Evolutionary conservation across 2,329 filamentous ascomycete species (phyloP).

Genomic region (Teratosphaeria destructans): DNA sequence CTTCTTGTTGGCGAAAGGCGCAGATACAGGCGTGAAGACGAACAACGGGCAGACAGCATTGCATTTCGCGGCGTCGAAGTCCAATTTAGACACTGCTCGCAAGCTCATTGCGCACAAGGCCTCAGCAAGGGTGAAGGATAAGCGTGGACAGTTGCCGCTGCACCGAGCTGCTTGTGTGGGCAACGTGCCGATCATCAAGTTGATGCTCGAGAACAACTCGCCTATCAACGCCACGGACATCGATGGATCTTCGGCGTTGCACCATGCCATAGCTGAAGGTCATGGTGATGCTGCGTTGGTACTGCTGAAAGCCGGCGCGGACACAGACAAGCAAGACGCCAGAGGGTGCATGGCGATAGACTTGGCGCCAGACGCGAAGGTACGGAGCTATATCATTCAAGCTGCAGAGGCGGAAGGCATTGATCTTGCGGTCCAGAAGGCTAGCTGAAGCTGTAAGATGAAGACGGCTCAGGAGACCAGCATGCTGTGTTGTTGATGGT

Average conservation of each 20-base stretch:
- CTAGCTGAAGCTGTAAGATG: neutral
- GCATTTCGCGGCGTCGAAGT: conserved; percentile 86
- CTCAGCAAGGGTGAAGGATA: conserved; percentile 71
- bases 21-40: conserved; percentile 67
- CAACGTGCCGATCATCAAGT: conserved; percentile 72
- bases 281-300: conserved; percentile 72
- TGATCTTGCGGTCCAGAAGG: conserved; percentile 29
- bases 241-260: conserved; percentile 77
- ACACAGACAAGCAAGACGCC: conserved; percentile 63
- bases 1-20: conserved; percentile 57
- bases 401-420: conserved; percentile 79
- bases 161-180: conserved; percentile 88
- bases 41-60: conserved; percentile 68
- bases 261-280: conserved; percentile 71
- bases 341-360: conserved; percentile 67
- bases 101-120: conserved; percentile 68
- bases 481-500: neutral
- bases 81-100: conserved; percentile 70
- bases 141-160: conserved; percentile 76
- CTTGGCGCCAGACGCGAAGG: conserved; percentile 76
- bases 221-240: conserved; percentile 75
- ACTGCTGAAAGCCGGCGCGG: conserved; percentile 74
- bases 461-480: neutral
- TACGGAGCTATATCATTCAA: conserved; percentile 64
- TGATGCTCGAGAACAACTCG: conserved; percentile 66